Evolutionary conservation across 75 land plant species (phyloP).

Genomic region (Picea glauca): DNA sequence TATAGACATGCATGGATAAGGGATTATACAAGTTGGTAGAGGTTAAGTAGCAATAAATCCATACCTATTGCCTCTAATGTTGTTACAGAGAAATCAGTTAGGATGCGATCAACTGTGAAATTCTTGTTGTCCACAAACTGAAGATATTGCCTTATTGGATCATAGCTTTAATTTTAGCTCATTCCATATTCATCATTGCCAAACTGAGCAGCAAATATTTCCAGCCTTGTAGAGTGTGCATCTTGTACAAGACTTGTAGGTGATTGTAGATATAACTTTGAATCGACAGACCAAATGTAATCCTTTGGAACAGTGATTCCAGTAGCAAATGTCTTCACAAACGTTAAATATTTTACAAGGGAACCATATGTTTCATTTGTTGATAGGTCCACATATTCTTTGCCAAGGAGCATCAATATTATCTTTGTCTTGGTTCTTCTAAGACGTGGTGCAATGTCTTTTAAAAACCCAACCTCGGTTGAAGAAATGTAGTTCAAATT

Average conservation of each 20-base stretch:
- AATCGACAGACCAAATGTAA: constrained; percentile 53
- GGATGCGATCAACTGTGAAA: constrained; percentile 80
- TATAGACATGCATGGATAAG: too few relatives aligned
- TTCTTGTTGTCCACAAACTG: constrained; percentile 45
- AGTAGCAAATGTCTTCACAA: constrained; percentile 55
- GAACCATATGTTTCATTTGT: constrained; percentile 55
- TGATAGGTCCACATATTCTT: constrained; percentile 48
- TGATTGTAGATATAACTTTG: constrained; percentile 29
- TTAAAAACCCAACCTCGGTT: constrained; percentile 70
- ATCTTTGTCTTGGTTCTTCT: constrained; percentile 42
- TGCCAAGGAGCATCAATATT: constrained; percentile 37
- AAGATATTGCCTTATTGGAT: constrained; percentile 68
- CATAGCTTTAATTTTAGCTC: constrained; percentile 79
- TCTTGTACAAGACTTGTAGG: constrained; percentile 58
- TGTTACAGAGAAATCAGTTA: constrained; percentile 78
- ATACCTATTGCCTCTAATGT: constrained; percentile 82
- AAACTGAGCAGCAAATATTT: constrained; percentile 66
- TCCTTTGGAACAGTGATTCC: constrained; percentile 80
- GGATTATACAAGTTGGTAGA: too few relatives aligned
- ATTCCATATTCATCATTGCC: constrained; percentile 48
- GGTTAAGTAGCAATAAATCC: too few relatives aligned
- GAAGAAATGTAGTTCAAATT: constrained; percentile 54
- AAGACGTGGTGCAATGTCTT: constrained; percentile 26
- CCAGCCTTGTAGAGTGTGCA: constrained; percentile 64
- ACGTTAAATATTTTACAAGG: constrained; percentile 39